Evolutionary conservation across 495 filamentous ascomycete species (phyloP).

Genomic region (Apiosordaria backusii): DNA sequence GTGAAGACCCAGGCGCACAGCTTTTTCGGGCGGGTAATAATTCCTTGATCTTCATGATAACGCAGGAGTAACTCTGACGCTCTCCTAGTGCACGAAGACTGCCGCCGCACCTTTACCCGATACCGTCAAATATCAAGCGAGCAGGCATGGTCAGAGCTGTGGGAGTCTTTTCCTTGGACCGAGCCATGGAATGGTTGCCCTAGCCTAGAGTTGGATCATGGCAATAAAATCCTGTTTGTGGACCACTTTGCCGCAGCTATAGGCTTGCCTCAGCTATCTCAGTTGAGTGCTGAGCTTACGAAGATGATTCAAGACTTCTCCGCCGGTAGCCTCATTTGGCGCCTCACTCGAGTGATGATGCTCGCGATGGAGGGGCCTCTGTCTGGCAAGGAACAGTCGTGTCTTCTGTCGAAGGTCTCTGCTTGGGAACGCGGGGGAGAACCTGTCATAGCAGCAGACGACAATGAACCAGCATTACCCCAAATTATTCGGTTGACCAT

Average conservation of each 20-base stretch:
- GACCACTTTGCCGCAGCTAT: background rate
- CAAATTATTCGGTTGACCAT: background rate
- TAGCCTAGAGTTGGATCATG: background rate
- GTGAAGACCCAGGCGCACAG: background rate
- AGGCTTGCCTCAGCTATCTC: background rate
- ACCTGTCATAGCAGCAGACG: background rate
- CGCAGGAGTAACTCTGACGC: background rate
- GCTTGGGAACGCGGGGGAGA: background rate
- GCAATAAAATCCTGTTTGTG: background rate
- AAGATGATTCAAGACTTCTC: background rate
- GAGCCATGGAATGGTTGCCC: background rate
- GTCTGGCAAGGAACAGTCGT: background rate
- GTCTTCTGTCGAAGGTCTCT: background rate
- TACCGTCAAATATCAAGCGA: background rate
- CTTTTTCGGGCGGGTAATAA: background rate
- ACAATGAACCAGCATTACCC: background rate
- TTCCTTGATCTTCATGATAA: background rate
- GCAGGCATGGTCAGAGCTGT: background rate
- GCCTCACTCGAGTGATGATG: background rate
- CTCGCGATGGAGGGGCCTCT: background rate
- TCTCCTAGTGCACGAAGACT: constrained; percentile 1
- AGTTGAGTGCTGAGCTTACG: background rate
- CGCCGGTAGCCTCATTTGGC: background rate
- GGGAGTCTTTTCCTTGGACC: background rate
- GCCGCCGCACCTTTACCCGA: background rate